Base-by-base conservation (phyloP, 768 basidiomycete species). In the Calvatia gigantea region DNA sequence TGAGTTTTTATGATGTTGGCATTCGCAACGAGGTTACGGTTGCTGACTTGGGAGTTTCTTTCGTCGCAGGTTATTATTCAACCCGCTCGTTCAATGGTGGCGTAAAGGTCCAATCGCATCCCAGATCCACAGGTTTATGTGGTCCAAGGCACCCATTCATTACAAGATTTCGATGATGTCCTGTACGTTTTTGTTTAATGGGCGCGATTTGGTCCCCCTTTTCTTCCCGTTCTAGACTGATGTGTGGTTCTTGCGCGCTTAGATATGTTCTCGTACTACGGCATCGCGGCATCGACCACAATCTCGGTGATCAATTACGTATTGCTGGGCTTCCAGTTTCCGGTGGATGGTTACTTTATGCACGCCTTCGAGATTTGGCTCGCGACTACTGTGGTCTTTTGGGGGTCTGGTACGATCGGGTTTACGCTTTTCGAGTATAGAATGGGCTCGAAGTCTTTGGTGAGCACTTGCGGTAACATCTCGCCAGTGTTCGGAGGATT, bases 291-390 rank as follows among this genome's bases (percentile, higher is more conserved):
- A 28, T 78, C 85, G 6, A 75, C 86, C 27, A 84, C 85, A 11
- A 84, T 89, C 56, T 77, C 78, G 14, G 61, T 89, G 25, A 72
- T 90, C 70, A 91, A 91, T 72, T 91, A 91, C 67, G 70, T 86
- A 27, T 67, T 91, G 11, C 83, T 91, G 27, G 89, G 89, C 0
- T 89, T 85, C 70, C 76, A 80, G 64, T 83, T 89, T 67, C 79
- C 81, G 6, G 81, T 88, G 14, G 89, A 91, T 64, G 85, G 81
- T 21, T 89, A 80, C 67, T 91, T 90, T 73, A 79, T 88, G 71
- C 87, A 85, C 69, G 81, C 80, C 63, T 90, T 89, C 67, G 89
- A 91, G 70, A 86, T 90, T 63, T 90, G 84, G 81, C 77, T 91
- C 32, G 87, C 89, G 31, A 85, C 83, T 11, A 81, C 81, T 1